Evolutionary conservation across 2,329 filamentous ascomycete species (phyloP), one percentile per base, ranked within the genome.

Genomic region (Colletotrichum liaoningense): DNA sequence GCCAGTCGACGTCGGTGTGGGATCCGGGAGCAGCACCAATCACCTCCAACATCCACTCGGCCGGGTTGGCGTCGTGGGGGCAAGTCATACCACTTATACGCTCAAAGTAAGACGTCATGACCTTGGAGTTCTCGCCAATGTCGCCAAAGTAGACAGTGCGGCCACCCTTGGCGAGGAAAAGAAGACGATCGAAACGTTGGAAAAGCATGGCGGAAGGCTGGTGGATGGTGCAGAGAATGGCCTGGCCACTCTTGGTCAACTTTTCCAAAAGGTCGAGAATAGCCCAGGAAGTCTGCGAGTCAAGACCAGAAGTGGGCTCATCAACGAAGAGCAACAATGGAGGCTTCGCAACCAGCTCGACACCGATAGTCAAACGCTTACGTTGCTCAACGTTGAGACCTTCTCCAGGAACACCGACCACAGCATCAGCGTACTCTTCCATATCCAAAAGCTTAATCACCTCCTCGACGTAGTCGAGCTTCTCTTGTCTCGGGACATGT

Each of bases 161-260:
- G 69, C 94, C 94, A 69, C 94, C 94, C 79, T 90, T 92, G 42
- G 92, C 91, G 19, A 97, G 85, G 85, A 97, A 94, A 38, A 96
- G 87, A 8, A 97, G 89, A 72, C 93, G 90, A 79, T 97, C 94
- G 80, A 97, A 98, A 72, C 94, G 93, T 81, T 98, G 94, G 86
- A 98, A 98, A 66, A 98, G 88, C 89, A 97, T 95, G 42, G 95
- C 95, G 16, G 94, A 97, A n/a, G 96, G 96, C 83, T 98, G 96
- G 82, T 98, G 96, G 74, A 98, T 98, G 0, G 96, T 98, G 85
- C 95, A 98, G n/a, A 98, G 91, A 83, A 98, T 94, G 64, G 96
- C 95, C 81, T 97, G 95, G 19, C 96, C 95, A 75, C 92, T 93
- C 82, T 96, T 93, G 78, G 95, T 95, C 42, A 98, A 88, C 83